Percentiles rank a stretch among this genome's conserved stretches.
These are phyloP conservation scores for Phytophthora ramorum DNA, from an alignment of 352 stramenopile genomes.

Conservation along the genomic window DNA sequence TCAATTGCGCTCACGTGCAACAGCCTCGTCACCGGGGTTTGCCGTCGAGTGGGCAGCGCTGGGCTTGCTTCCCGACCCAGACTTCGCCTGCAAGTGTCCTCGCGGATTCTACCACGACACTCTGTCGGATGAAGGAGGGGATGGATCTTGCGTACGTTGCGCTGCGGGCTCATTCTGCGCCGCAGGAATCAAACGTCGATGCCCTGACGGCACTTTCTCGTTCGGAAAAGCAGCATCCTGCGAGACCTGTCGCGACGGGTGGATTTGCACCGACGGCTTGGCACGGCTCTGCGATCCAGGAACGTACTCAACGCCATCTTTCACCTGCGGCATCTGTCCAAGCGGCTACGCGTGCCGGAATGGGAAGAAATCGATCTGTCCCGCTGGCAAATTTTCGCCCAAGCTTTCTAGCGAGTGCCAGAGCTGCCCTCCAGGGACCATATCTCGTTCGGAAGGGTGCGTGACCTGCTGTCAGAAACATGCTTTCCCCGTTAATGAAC, in stretches of 20 bases:
- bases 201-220: conserved; percentile 56
- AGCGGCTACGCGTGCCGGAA: conserved; percentile 67
- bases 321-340: conserved; percentile 52
- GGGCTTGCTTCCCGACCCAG: conserved; percentile 60
- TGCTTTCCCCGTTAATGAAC: background rate
- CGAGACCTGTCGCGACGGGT: conserved; percentile 62
- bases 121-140: conserved; percentile 1
- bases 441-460: conserved; percentile 51
- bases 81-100: conserved; percentile 60
- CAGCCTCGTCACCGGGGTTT: conserved; percentile 33
- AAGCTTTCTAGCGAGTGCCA: conserved; percentile 53
- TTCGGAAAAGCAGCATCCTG: conserved; percentile 64
- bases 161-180: conserved; percentile 66
- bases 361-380: conserved; percentile 53
- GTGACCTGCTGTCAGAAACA: conserved; percentile 14
- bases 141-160: conserved; percentile 52
- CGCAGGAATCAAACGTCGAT: conserved; percentile 59
- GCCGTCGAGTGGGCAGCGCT: conserved; percentile 60
- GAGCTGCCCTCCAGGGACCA: conserved; percentile 65
- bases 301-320: conserved; percentile 52
- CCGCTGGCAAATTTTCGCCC: conserved; percentile 52
- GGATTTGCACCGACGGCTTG: conserved; percentile 67
- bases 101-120: conserved; percentile 63
- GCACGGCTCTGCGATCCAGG: conserved; percentile 59
- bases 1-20: conserved; percentile 52